Evolutionary conservation across 192 early-diverging fungal species (phyloP).

Genomic region (Coemansia sp.): DNA sequence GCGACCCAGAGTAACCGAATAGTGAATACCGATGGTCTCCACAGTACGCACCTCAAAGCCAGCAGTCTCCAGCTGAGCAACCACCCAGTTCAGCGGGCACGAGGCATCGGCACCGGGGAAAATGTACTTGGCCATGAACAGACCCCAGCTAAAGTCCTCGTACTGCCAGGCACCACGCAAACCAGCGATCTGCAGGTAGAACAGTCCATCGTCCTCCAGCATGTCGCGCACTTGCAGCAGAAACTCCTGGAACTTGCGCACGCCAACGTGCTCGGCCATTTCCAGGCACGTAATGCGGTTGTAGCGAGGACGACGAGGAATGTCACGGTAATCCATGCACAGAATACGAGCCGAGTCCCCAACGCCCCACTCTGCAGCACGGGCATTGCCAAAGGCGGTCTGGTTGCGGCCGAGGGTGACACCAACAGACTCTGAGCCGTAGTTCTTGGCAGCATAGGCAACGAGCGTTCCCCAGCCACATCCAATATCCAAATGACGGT

Average conservation of each 20-base stretch:
- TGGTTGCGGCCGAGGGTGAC: slow-evolving; percentile 94
- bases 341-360: slow-evolving; percentile 72
- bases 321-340: slow-evolving; percentile 99
- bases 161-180: slow-evolving; percentile 79
- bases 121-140: slow-evolving; percentile 99
- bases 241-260: slow-evolving; percentile 88
- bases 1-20: slow-evolving; percentile 90
- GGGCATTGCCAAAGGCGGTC: slow-evolving; percentile 81
- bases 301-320: slow-evolving; percentile 81
- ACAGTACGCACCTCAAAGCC: slow-evolving; percentile 89
- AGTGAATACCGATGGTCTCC: slow-evolving; percentile 95
- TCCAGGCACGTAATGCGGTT: slow-evolving; percentile 97
- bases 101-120: slow-evolving; percentile 99
- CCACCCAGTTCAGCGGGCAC: slow-evolving; percentile 91
- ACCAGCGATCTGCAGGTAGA: slow-evolving; percentile 98
- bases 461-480: slow-evolving; percentile 97
- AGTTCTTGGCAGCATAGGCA: slow-evolving; percentile 86
- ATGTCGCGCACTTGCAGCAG: slow-evolving; percentile 88
- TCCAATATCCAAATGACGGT: slow-evolving; percentile 94
- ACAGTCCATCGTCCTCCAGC: slow-evolving; percentile 96
- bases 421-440: slow-evolving; percentile 85
- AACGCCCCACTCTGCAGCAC: slow-evolving; percentile 80
- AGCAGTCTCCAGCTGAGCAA: slow-evolving; percentile 87
- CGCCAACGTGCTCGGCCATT: slow-evolving; percentile 99
- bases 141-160: slow-evolving; percentile 85